Evolutionary conservation across 225 moss, liverwort and hornwort genomes (phyloP).

Genomic region (Takakia lepidozioides): DNA sequence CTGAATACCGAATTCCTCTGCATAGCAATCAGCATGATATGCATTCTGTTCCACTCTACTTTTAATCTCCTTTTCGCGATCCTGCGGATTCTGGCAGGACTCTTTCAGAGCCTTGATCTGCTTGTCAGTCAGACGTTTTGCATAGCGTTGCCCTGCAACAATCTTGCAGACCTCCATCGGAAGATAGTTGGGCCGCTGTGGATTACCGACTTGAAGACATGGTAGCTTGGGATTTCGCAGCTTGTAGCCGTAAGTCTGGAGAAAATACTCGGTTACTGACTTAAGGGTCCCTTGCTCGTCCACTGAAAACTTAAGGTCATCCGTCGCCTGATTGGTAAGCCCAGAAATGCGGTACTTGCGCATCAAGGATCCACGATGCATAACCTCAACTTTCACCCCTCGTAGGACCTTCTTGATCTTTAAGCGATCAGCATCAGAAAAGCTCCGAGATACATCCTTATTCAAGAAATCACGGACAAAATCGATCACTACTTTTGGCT

Average conservation of each 20-base stretch:
- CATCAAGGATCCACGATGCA: not conserved
- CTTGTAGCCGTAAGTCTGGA: slow-evolving; percentile 1
- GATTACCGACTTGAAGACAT: slow-evolving; percentile 5
- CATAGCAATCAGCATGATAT: slow-evolving; percentile 2
- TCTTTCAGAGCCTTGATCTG: slow-evolving; percentile 5
- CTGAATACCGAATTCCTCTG: slow-evolving; percentile 4
- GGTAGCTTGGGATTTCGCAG: not conserved
- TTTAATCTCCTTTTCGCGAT: too few relatives aligned
- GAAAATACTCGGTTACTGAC: slow-evolving; percentile 6
- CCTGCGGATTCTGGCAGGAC: too few relatives aligned
- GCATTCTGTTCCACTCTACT: slow-evolving; percentile 1
- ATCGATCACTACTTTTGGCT: too few relatives aligned
- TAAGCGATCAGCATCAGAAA: too few relatives aligned
- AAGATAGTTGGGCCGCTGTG: slow-evolving; percentile 3
- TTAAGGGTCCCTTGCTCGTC: slow-evolving; percentile 1
- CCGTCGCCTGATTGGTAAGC: slow-evolving; percentile 1
- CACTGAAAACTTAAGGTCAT: slow-evolving; percentile 3
- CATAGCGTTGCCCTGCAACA: slow-evolving; percentile 4
- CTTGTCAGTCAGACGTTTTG: slow-evolving; percentile 4
- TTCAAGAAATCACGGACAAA: too few relatives aligned
- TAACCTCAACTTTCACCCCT: slow-evolving; percentile 7
- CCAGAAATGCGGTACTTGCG: slow-evolving; percentile 6
- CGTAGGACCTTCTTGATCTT: slow-evolving; percentile 1
- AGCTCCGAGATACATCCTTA: too few relatives aligned
- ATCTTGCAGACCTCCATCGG: slow-evolving; percentile 10